Percentiles rank a stretch among this genome's conserved stretches.
These are phyloP conservation scores for Pseudogymnoascus sp. DNA, from an alignment of 2,329 filamentous ascomycete species.

Conservation along the genomic window DNA sequence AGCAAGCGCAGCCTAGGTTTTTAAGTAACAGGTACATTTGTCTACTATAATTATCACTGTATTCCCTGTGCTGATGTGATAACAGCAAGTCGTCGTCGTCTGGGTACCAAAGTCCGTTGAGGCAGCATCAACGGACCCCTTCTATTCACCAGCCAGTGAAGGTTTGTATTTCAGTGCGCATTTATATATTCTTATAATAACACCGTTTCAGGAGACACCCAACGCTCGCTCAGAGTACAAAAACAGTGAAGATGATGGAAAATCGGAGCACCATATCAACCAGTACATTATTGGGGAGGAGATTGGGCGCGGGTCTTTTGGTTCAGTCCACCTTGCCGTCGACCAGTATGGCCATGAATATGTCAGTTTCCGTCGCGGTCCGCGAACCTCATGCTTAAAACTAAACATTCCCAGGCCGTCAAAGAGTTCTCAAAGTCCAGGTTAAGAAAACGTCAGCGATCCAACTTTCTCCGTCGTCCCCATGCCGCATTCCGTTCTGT, in stretches of 20 bases:
- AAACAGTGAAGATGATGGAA: constrained; percentile 75
- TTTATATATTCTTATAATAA: not conserved
- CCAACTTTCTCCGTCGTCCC: constrained; percentile 67
- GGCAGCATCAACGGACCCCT: constrained; percentile 54
- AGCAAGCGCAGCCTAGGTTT: constrained; percentile 2
- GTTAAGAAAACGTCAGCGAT: constrained; percentile 81
- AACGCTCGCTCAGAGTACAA: constrained; percentile 82
- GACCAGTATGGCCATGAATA: constrained; percentile 92
- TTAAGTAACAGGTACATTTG: not conserved
- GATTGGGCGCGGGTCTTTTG: constrained; percentile 94
- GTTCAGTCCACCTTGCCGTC: constrained; percentile 79
- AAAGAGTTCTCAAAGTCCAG: constrained; percentile 97
- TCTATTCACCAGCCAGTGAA: constrained; percentile 56
- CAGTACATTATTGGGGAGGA: constrained; percentile 92
- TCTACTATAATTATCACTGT: not conserved
- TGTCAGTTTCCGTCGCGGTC: constrained; percentile 46
- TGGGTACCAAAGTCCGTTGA: constrained; percentile 46
- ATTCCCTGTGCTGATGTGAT: not conserved
- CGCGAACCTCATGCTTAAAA: constrained; percentile 8
- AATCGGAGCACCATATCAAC: constrained; percentile 78
- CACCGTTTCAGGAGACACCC: constrained; percentile 64
- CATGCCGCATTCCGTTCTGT: constrained; percentile 31
- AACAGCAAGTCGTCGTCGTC: constrained; percentile 31
- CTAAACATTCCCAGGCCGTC: constrained; percentile 56
- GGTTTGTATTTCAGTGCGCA: constrained; percentile 30